phyloP scores from a whole-genome alignment of 2,329 filamentous ascomycete genomes.

The Aspergillus candidus region DNA sequence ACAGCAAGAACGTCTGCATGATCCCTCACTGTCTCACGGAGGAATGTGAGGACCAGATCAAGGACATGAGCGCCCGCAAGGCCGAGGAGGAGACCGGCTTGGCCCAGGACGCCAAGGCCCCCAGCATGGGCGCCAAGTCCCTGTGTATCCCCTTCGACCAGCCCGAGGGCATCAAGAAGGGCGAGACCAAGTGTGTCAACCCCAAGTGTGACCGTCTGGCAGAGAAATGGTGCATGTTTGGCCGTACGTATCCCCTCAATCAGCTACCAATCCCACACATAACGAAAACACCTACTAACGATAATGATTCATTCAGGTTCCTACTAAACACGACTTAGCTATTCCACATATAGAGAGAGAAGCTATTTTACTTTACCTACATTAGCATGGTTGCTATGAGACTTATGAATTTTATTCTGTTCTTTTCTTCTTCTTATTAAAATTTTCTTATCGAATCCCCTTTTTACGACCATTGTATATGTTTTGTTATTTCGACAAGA shows the following conservation, averaged over 20 bases:
- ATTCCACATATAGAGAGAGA: too few relatives aligned
- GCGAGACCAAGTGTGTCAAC: conserved; percentile 86
- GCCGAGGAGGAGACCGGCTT: conserved; percentile 56
- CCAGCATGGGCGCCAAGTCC: conserved; percentile 70
- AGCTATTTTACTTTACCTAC: too few relatives aligned
- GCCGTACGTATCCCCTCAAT: conserved; percentile 47
- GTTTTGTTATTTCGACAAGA: not conserved
- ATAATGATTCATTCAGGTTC: conserved; percentile 15
- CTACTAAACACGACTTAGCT: conserved; percentile 17
- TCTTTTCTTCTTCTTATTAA: not conserved
- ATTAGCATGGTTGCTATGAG: conserved; percentile 4
- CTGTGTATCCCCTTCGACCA: conserved; percentile 80
- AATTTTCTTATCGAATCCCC: not conserved
- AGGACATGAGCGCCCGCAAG: conserved; percentile 79
- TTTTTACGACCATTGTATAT: conserved; percentile 1
- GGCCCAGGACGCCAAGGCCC: conserved; percentile 65
- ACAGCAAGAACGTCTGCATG: conserved; percentile 85
- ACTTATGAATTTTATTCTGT: conserved; percentile 10
- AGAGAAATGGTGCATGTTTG: conserved; percentile 89
- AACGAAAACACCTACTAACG: conserved; percentile 5
- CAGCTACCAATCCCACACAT: not conserved
- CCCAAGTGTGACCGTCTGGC: conserved; percentile 73
- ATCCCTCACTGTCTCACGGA: conserved; percentile 83
- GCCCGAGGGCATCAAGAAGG: conserved; percentile 69
- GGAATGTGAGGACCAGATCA: conserved; percentile 89